These are phyloP conservation scores for Tolypocladium album DNA, from an alignment of 2,329 filamentous ascomycete genomes.

Conservation along the genomic window DNA sequence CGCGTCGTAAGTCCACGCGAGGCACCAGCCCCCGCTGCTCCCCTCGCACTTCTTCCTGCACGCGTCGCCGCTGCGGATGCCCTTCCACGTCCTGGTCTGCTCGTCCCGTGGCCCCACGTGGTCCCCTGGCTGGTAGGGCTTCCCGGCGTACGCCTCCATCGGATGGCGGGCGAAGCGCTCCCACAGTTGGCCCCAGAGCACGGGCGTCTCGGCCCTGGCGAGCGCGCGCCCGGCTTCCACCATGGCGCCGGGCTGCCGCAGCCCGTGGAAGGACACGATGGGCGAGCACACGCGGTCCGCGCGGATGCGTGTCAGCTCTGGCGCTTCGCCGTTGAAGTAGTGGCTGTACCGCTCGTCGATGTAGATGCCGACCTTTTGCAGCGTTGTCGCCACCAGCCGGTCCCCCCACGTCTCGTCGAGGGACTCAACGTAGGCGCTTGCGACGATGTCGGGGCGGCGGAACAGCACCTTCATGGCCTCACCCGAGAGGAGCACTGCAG, in stretches of 20 bases:
- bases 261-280: conserved; percentile 42
- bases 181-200: conserved; percentile 41
- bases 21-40: conserved; percentile 25
- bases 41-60: conserved; percentile 32
- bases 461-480: conserved; percentile 37
- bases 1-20: conserved; percentile 41
- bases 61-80: conserved; percentile 26
- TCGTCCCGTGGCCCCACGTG: conserved; percentile 40
- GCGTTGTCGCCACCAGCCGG: conserved; percentile 39
- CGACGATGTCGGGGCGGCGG: conserved; percentile 28
- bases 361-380: conserved; percentile 43
- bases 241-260: conserved; percentile 35
- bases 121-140: conserved; percentile 25
- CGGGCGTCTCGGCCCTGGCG: conserved; percentile 22
- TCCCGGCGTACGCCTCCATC: conserved; percentile 23
- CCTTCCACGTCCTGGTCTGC: conserved; percentile 23
- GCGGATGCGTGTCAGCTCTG: conserved; percentile 35
- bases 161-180: conserved; percentile 32
- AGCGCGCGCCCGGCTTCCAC: conserved; percentile 30
- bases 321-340: conserved; percentile 45
- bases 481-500: conserved; percentile 40
- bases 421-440: conserved; percentile 33
- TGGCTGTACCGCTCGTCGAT: conserved; percentile 43
- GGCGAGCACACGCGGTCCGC: conserved; percentile 41
- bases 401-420: conserved; percentile 44